A percentile compares a stretch with the other conserved stretches of the same genome.
These are phyloP conservation scores for Sarcodon aspratus DNA, from an alignment of 768 basidiomycete genomes.

Conservation along the genomic window DNA sequence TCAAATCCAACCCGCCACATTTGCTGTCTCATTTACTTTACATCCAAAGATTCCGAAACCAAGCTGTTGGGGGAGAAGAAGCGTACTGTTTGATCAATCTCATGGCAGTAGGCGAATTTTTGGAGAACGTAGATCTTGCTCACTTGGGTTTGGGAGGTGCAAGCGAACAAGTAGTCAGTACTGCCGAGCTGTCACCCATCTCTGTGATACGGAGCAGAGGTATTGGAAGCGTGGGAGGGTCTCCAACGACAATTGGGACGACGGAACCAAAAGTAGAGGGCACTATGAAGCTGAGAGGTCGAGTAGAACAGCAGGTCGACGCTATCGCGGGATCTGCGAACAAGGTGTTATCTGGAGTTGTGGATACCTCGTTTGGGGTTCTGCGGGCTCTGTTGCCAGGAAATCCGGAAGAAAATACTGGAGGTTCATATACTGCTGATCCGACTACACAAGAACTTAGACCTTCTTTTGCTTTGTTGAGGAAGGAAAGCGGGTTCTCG, in stretches of 20 bases:
- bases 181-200: slow-evolving; percentile 75
- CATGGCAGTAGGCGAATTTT: slow-evolving; percentile 90
- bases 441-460: slow-evolving; percentile 2
- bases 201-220: slow-evolving; percentile 37
- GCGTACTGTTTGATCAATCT: slow-evolving; percentile 91
- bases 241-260: background rate
- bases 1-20: slow-evolving; percentile 81
- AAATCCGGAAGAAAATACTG: slow-evolving; percentile 14
- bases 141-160: slow-evolving; percentile 47
- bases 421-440: slow-evolving; percentile 12
- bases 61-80: slow-evolving; percentile 62
- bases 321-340: slow-evolving; percentile 75
- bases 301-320: slow-evolving; percentile 74
- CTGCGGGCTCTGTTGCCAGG: slow-evolving; percentile 66
- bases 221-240: background rate
- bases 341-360: slow-evolving; percentile 70
- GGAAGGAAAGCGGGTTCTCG: slow-evolving; percentile 73
- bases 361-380: slow-evolving; percentile 85
- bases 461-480: slow-evolving; percentile 54
- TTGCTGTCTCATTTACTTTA: slow-evolving; percentile 63
- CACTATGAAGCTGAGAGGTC: slow-evolving; percentile 45
- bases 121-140: slow-evolving; percentile 87
- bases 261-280: background rate
- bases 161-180: slow-evolving; percentile 48
- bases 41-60: slow-evolving; percentile 49